phyloP scores from a whole-genome alignment of 768 basidiomycete genomes.

The Lactarius sp. region DNA sequence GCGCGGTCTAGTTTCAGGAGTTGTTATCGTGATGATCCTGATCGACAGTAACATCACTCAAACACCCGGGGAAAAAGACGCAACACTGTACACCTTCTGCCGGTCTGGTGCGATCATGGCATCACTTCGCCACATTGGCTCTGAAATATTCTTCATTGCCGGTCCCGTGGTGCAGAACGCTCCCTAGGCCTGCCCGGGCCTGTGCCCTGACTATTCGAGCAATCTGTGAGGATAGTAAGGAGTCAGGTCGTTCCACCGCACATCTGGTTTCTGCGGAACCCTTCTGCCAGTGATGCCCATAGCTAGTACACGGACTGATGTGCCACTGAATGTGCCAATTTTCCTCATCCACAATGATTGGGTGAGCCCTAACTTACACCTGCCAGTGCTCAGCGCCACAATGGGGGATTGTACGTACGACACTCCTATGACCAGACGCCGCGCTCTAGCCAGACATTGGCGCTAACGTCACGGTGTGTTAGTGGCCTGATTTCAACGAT shows the following conservation, averaged over 20 bases:
- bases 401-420: not conserved
- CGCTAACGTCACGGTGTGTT: not conserved
- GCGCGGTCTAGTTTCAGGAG: no score
- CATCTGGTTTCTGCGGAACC: conserved; percentile 2
- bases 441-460: not conserved
- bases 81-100: not conserved
- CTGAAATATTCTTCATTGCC: conserved; percentile 1
- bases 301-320: not conserved
- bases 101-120: not conserved
- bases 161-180: not conserved
- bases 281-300: not conserved
- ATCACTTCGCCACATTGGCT: no score
- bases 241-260: conserved; percentile 9
- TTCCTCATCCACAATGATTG: conserved; percentile 5
- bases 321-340: conserved; percentile 4
- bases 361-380: not conserved
- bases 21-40: no score
- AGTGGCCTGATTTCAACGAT: conserved; percentile 7
- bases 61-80: not conserved
- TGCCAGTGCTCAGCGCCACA: not conserved
- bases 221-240: not conserved
- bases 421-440: not conserved
- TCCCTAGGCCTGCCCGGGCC: not conserved
- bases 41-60: conserved; percentile 9
- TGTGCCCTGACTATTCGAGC: conserved; percentile 4